phyloP scores from a whole-genome alignment of 371 early-diverging fungal species.

The Actinomortierella ambigua region DNA sequence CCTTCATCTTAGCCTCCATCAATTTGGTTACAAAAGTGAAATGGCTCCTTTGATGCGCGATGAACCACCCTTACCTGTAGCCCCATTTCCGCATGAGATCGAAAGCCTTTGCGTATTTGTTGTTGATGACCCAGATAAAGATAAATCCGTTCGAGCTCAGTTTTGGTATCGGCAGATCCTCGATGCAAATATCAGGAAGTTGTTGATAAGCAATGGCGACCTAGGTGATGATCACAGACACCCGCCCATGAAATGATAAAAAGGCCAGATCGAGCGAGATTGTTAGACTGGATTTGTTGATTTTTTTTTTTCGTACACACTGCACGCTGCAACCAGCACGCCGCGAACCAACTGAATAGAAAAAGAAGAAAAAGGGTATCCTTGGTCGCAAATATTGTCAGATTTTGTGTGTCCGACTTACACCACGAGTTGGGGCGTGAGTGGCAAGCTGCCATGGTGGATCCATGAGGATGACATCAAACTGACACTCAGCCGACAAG shows the following conservation, averaged over 20 bases:
- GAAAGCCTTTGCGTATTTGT: conserved; percentile 93
- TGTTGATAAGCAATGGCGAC: conserved; percentile 94
- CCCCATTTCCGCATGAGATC: conserved; percentile 95
- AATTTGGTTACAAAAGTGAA: no score
- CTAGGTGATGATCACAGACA: conserved; percentile 25
- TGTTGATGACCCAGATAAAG: conserved; percentile 97
- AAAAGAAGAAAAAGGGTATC: no score
- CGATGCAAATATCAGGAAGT: conserved; percentile 90
- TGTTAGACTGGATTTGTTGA: no score
- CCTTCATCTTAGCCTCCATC: not conserved
- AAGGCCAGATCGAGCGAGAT: no score
- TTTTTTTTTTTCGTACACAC: no score
- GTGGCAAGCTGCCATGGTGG: conserved; percentile 98
- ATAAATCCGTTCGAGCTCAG: conserved; percentile 88
- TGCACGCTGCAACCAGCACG: no score
- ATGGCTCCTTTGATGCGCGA: no score
- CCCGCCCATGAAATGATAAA: not conserved
- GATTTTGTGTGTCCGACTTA: conserved; percentile 43
- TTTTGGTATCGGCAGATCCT: conserved; percentile 85
- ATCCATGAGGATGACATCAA: conserved; percentile 92
- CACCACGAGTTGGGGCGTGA: conserved; percentile 92
- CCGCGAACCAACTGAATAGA: no score
- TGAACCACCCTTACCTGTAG: conserved; percentile 72
- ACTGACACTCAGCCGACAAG: conserved; percentile 81
- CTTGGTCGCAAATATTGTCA: no score